Conservation (phyloP, 805 yeast species). For the Metschnikowia peoriensis region DNA sequence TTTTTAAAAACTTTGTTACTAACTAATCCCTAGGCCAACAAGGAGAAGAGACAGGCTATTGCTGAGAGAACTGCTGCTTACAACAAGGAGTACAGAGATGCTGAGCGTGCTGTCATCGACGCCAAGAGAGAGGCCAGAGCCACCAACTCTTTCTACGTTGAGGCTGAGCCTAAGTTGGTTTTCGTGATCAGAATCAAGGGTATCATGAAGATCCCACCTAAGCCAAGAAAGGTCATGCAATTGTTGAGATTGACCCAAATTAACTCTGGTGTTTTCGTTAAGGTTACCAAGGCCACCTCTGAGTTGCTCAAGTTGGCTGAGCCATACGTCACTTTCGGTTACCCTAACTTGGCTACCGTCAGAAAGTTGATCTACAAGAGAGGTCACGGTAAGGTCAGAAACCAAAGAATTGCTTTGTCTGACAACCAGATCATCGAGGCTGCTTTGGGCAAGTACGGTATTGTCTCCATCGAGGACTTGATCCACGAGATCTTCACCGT, state of each 20-base stretch:
- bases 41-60: conserved; percentile 63
- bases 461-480: conserved; percentile 87
- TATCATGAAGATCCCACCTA: conserved; percentile 97
- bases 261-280: conserved; percentile 93
- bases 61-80: conserved; percentile 96
- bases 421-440: conserved; percentile 90
- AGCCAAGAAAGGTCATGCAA: conserved; percentile 98
- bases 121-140: conserved; percentile 95
- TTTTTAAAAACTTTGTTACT: conserved; percentile 1
- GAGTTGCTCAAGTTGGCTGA: conserved; percentile 92
- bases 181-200: conserved; percentile 99
- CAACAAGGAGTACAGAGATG: conserved; percentile 90
- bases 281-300: conserved; percentile 91
- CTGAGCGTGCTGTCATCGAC: conserved; percentile 81
- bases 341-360: conserved; percentile 89
- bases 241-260: conserved; percentile 90
- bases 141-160: conserved; percentile 90
- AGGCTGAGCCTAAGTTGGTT: conserved; percentile 91
- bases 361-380: conserved; percentile 95
- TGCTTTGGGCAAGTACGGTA: conserved; percentile 88
- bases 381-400: conserved; percentile 96
- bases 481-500: conserved; percentile 95
- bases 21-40: conserved; percentile 32
- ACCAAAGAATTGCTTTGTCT: conserved; percentile 88
- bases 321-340: conserved; percentile 97